Percentiles rank a stretch among this genome's conserved stretches.
Evolutionary conservation across 208 protist genomes (phyloP).

Genomic region (Trypanosoma cruzi): DNA sequence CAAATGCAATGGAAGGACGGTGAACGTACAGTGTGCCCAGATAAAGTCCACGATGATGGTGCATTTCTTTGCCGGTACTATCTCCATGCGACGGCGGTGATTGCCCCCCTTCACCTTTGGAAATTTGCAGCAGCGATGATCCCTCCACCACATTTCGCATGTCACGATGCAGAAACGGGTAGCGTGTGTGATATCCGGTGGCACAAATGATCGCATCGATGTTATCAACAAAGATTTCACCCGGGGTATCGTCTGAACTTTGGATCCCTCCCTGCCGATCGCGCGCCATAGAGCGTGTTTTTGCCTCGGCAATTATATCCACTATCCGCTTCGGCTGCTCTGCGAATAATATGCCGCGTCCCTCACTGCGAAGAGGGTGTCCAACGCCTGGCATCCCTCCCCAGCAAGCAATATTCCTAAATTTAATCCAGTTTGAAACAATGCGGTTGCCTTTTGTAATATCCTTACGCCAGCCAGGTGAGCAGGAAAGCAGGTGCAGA

Average conservation of each 20-base stretch:
- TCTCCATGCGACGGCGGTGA: too few relatives aligned
- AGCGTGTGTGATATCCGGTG: slow-evolving; percentile 75
- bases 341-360: slow-evolving; percentile 56
- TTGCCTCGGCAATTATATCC: slow-evolving; percentile 44
- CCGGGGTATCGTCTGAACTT: background rate
- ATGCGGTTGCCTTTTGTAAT: slow-evolving; percentile 43
- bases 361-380: slow-evolving; percentile 36
- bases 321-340: slow-evolving; percentile 15
- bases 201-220: slow-evolving; percentile 83
- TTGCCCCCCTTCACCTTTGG: background rate
- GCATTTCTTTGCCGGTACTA: background rate
- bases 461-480: slow-evolving; percentile 58
- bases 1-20: slow-evolving; percentile 74
- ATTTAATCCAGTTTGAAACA: slow-evolving; percentile 60
- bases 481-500: slow-evolving; percentile 28
- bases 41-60: slow-evolving; percentile 52
- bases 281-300: slow-evolving; percentile 13
- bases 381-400: slow-evolving; percentile 45
- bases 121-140: slow-evolving; percentile 20
- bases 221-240: slow-evolving; percentile 61
- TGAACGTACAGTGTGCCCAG: slow-evolving; percentile 68
- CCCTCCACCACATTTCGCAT: slow-evolving; percentile 65
- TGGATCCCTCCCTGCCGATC: background rate
- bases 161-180: slow-evolving; percentile 74
- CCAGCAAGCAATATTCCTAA: slow-evolving; percentile 37